These are phyloP conservation scores for Penicillium sclerotiorum DNA, from an alignment of 2,329 filamentous ascomycete genomes.

Conservation along the genomic window DNA sequence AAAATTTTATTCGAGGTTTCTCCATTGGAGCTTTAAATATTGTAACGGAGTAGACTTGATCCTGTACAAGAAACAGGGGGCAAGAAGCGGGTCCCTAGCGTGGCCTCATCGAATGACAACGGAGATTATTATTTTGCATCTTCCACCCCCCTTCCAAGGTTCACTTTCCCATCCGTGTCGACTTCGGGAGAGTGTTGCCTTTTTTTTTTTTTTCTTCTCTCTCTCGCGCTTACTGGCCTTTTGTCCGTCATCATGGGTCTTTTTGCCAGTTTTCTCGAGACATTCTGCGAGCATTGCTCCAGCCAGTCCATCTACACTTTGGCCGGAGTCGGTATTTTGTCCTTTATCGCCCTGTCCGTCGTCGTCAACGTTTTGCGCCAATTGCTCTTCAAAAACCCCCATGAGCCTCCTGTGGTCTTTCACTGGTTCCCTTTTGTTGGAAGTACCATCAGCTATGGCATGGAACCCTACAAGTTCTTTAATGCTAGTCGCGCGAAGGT, in stretches of 20 bases:
- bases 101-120: conserved; percentile 22
- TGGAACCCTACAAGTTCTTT: conserved; percentile 72
- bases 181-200: not conserved
- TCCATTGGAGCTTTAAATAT: too few species aligned
- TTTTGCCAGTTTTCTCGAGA: conserved; percentile 51
- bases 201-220: not conserved
- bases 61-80: conserved; percentile 4
- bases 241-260: conserved; percentile 51
- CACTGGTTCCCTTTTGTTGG: conserved; percentile 74
- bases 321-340: conserved; percentile 46
- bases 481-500: conserved; percentile 73
- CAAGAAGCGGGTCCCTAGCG: conserved; percentile 18
- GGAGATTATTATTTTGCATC: conserved; percentile 26
- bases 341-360: conserved; percentile 60
- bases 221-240: not conserved
- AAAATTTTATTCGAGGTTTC: too few species aligned
- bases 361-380: conserved; percentile 79
- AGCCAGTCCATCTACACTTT: conserved; percentile 51
- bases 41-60: too few species aligned
- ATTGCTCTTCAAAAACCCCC: conserved; percentile 76
- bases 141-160: conserved; percentile 10
- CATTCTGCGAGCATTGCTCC: conserved; percentile 49
- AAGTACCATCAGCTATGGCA: conserved; percentile 91
- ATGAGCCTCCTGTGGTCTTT: conserved; percentile 71
- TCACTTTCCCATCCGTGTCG: not conserved